A percentile compares a stretch with the other conserved stretches of the same genome.
phyloP scores from a whole-genome alignment of 129 eudicot genomes.

The Arctium minus region DNA sequence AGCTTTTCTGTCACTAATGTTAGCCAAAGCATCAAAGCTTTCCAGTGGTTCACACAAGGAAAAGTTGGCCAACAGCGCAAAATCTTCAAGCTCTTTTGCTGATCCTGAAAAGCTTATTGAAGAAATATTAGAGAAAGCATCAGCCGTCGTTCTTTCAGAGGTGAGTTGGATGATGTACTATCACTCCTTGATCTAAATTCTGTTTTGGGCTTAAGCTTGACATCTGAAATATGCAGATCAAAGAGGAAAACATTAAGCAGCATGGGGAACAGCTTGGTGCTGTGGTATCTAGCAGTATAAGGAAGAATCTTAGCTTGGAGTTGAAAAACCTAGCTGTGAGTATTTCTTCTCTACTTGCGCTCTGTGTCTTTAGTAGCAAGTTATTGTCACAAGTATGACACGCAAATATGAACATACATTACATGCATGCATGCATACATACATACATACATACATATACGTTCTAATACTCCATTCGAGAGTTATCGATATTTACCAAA shows the following conservation, averaged over 20 bases:
- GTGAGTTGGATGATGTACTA: constrained; percentile 34
- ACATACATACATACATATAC: background rate
- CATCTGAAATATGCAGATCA: constrained; percentile 33
- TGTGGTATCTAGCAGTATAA: constrained; percentile 40
- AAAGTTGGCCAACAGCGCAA: constrained; percentile 25
- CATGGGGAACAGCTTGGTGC: constrained; percentile 61
- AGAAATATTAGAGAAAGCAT: constrained; percentile 61
- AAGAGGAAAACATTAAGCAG: constrained; percentile 47
- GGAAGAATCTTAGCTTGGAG: constrained; percentile 59
- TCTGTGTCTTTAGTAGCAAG: background rate
- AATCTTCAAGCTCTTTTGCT: constrained; percentile 35
- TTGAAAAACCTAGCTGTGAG: constrained; percentile 69
- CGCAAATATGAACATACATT: background rate
- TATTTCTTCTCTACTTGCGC: constrained; percentile 12
- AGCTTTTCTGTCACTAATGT: constrained; percentile 9
- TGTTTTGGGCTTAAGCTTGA: constrained; percentile 7
- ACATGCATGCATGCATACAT: background rate
- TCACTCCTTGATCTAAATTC: background rate
- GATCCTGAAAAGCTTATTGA: constrained; percentile 68
- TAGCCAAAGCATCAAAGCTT: constrained; percentile 51
- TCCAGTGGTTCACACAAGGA: constrained; percentile 50
- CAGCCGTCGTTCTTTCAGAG: constrained; percentile 61
- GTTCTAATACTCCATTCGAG: background rate
- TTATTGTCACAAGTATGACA: background rate
- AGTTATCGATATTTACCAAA: background rate